Conservation (phyloP, 345 rosid species). For the Citrus sp. region DNA sequence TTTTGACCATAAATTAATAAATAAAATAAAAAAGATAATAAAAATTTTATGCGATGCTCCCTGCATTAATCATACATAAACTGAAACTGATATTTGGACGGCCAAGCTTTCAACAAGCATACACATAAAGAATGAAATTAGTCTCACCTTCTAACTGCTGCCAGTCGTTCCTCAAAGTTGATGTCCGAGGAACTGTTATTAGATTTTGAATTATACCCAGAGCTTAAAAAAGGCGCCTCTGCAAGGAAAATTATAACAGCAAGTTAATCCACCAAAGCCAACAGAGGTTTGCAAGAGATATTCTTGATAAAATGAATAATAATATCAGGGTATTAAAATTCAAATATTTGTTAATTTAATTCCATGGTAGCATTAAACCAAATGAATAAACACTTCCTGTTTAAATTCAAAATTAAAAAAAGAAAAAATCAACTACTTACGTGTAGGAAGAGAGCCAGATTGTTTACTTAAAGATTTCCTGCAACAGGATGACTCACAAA, state of each 20-base stretch:
- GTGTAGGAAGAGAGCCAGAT: conserved; percentile 45
- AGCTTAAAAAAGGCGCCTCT: conserved; percentile 82
- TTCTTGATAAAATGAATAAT: background rate
- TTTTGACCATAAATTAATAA: background rate
- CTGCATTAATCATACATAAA: background rate
- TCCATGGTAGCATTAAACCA: background rate
- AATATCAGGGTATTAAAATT: background rate
- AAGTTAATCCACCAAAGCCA: background rate
- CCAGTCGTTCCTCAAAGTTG: conserved; percentile 73
- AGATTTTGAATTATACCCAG: conserved; percentile 53
- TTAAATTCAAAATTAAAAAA: no score
- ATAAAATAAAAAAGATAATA: background rate
- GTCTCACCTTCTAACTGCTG: conserved; percentile 68
- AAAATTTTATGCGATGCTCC: background rate
- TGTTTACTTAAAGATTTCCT: conserved; percentile 52
- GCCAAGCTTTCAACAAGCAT: background rate
- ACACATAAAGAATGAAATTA: background rate
- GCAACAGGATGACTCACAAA: conserved; percentile 22
- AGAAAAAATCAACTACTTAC: conserved; percentile 36
- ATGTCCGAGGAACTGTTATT: conserved; percentile 36
- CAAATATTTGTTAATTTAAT: background rate
- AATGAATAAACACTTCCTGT: background rate
- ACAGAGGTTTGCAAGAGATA: background rate
- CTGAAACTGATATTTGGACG: background rate
- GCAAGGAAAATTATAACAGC: conserved; percentile 24